Conservation (phyloP, 2,329 filamentous ascomycete genomes). For the Pseudogymnoascus sp. region DNA sequence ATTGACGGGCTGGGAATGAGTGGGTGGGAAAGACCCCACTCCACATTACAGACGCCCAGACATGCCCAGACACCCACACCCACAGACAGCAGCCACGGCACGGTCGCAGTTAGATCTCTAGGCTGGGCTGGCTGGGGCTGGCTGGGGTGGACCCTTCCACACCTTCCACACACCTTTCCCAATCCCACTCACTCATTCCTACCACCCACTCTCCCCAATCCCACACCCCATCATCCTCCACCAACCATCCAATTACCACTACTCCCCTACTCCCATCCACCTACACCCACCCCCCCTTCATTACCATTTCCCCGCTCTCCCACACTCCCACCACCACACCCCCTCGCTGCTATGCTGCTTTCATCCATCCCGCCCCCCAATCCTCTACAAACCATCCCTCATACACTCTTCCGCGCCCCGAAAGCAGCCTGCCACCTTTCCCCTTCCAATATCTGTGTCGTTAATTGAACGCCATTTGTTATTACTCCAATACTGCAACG, state of each 20-base stretch:
- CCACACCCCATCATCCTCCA: too few relatives aligned
- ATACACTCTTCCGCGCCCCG: constrained; percentile 1
- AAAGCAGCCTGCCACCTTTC: constrained; percentile 2
- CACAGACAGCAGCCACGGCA: neutral
- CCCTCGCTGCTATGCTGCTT: neutral
- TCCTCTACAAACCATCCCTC: neutral
- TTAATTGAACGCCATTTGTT: neutral
- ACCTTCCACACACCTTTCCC: neutral
- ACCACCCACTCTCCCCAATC: neutral
- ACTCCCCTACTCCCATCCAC: too few relatives aligned
- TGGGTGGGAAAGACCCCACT: too few relatives aligned
- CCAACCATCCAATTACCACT: too few relatives aligned
- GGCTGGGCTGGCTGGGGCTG: neutral
- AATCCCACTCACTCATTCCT: neutral
- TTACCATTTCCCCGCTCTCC: neutral
- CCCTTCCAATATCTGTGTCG: neutral
- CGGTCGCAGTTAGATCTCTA: neutral
- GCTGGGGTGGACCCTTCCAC: neutral
- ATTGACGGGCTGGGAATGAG: neutral
- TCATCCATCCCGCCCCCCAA: neutral
- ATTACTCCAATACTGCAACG: neutral
- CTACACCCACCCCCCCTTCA: neutral
- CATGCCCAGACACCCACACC: neutral
- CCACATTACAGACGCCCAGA: neutral
- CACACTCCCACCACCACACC: neutral